phyloP scores from a whole-genome alignment of 345 rosid genomes.

The Rhodomyrtus tomentosa region DNA sequence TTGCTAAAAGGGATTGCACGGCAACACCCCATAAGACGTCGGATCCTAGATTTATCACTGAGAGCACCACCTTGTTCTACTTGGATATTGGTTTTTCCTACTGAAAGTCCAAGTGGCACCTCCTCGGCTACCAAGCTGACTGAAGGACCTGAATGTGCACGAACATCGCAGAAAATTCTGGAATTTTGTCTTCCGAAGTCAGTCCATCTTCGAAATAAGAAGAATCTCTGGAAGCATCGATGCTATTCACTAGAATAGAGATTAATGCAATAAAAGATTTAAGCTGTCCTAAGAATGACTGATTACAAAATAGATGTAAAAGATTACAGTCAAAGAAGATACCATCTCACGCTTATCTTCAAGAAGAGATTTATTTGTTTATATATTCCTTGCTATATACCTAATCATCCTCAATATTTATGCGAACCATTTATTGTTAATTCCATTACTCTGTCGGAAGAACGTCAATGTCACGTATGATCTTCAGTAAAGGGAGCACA shows the following conservation, averaged over 20 bases:
- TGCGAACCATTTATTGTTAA: background rate
- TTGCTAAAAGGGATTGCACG: background rate
- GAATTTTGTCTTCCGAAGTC: background rate
- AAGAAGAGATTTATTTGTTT: background rate
- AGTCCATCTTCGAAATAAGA: background rate
- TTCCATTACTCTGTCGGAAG: conserved; percentile 5
- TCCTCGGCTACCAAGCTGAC: background rate
- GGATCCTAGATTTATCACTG: background rate
- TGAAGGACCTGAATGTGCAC: background rate
- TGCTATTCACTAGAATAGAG: background rate
- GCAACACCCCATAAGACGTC: background rate
- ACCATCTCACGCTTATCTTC: background rate
- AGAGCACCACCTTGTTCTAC: background rate
- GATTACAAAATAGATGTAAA: background rate
- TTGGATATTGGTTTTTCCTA: background rate
- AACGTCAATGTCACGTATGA: conserved; percentile 54
- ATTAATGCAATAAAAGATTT: background rate
- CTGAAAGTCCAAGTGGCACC: background rate
- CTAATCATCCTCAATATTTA: background rate
- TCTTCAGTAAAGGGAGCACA: conserved; percentile 60
- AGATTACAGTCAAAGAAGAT: background rate
- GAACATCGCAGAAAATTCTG: background rate
- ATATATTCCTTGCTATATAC: background rate
- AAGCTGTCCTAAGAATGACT: background rate
- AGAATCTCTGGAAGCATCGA: background rate